Base-by-base conservation (phyloP, 805 yeast species). In the Groenewaldozyma tartarivorans region DNA sequence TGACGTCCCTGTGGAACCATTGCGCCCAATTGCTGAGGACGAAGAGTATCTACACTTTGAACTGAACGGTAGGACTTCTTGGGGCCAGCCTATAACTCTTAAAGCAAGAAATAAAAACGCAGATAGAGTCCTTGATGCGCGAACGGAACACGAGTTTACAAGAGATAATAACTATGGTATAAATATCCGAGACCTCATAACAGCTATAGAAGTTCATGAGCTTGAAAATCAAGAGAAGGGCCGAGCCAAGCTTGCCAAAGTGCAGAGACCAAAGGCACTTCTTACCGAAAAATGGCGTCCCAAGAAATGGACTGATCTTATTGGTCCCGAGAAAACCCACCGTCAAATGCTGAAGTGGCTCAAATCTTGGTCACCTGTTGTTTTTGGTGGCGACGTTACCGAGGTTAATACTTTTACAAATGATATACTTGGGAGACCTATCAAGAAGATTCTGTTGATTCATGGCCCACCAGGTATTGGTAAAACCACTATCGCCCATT, bases 381-480 rank as follows among this genome's bases (percentile, higher is more conserved):
- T 75, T 0, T 74, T 72, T 49, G 72, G 72, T 11, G 15, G 18
- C 13, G 24, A 34, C 9, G 42, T 41, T 2, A 19, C 35, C 5
- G 43, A 42, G 9, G 19, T 36, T 11, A 38, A 42, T 4, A 15
- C 27, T 15, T 42, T 24, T 35, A 18, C 22, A 5, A 20, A 43
- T 1, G 86, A 79, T 53, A 73, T 75, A 0, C 66, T 71, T 32
- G 67, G 71, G 21, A 63, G 88, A 41, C 88, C 88, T 0, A 63
- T 58, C 13, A 70, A 71, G 39, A 80, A 75, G 48, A 68, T 92
- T 0, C 56, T 92, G 17, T 63, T 92, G 32, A 71, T 92, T 7
- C 86, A 81, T 56, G 98, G 98, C 0, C 92, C 95, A 0, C 87
- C 95, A 0, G 98, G 98, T 1, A 69, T 81, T 15, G 98, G 98